Percentiles rank a stretch among this genome's conserved stretches.
Conservation (phyloP, 1,139 yeast genomes). For the Saccharomyces hybrid region DNA sequence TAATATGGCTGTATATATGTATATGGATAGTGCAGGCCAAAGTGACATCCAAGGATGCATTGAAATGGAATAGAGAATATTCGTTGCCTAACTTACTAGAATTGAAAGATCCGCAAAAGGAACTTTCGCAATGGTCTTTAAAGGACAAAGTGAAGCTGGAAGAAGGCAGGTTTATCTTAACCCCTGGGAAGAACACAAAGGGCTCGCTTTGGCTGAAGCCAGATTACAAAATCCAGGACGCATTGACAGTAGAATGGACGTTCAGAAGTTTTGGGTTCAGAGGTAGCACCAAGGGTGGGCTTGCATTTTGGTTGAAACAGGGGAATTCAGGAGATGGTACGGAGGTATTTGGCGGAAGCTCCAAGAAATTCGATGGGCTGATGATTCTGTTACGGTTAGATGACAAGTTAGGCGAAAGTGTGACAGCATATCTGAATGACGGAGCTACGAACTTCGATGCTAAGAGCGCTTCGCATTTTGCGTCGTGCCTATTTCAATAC, state of each 20-base stretch:
- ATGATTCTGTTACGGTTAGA: conserved; percentile 42
- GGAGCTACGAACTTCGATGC: conserved; percentile 35
- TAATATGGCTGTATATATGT: background rate
- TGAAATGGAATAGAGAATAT: conserved; percentile 22
- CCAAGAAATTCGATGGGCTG: conserved; percentile 46
- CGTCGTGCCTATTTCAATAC: conserved; percentile 47
- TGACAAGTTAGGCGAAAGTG: conserved; percentile 36
- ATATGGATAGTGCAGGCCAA: background rate
- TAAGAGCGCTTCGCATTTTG: conserved; percentile 33
- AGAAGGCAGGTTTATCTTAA: conserved; percentile 40
- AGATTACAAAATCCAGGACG: conserved; percentile 31
- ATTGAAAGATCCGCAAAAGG: conserved; percentile 5
- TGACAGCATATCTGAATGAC: conserved; percentile 50
- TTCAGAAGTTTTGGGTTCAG: conserved; percentile 46
- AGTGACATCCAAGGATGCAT: conserved; percentile 7
- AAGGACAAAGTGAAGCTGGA: conserved; percentile 32
- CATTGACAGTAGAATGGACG: conserved; percentile 52
- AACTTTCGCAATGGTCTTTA: conserved; percentile 32
- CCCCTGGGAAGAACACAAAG: conserved; percentile 36
- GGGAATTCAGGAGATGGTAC: conserved; percentile 4
- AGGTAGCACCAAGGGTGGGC: conserved; percentile 42
- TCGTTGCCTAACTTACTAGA: conserved; percentile 36
- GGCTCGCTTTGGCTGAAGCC: conserved; percentile 48
- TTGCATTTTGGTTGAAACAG: conserved; percentile 42
- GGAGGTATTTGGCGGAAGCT: conserved; percentile 12